phyloP scores from a whole-genome alignment of 139 green algal genomes.

The Deuterostichococcus epilithicus region DNA sequence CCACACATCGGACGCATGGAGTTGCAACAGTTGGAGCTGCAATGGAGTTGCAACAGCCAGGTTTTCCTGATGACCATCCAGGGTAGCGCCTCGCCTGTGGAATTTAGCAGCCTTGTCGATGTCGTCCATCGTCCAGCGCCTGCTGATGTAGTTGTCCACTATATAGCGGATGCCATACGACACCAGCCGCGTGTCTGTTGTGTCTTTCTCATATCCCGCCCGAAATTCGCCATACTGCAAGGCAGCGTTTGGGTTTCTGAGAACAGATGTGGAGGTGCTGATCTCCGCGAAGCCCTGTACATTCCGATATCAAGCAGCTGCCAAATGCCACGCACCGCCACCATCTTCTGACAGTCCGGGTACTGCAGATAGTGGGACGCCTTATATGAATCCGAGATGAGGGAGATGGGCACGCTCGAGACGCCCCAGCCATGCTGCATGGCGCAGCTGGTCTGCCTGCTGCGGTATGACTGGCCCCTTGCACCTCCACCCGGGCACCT shows the following conservation, averaged over 20 bases:
- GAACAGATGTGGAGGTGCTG: no score
- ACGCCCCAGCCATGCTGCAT: background rate
- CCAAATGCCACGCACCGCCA: conserved; percentile 56
- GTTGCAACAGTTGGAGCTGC: background rate
- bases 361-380: conserved; percentile 79
- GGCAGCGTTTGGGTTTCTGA: background rate
- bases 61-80: background rate
- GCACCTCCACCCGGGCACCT: no score
- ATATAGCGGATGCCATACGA: conserved; percentile 82
- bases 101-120: conserved; percentile 74
- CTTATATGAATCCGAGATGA: conserved; percentile 82
- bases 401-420: conserved; percentile 50
- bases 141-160: conserved; percentile 69
- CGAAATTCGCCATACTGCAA: conserved; percentile 88
- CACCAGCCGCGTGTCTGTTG: conserved; percentile 67
- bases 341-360: conserved; percentile 69
- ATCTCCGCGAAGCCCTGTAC: no score
- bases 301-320: background rate
- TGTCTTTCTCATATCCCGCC: conserved; percentile 67
- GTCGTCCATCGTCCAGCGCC: conserved; percentile 79
- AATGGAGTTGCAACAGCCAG: background rate
- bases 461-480: no score
- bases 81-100: conserved; percentile 44
- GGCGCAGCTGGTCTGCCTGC: background rate
- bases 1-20: no score